phyloP scores from a whole-genome alignment of 805 yeast species.

The Vanderwaltozyma yarrowii region DNA sequence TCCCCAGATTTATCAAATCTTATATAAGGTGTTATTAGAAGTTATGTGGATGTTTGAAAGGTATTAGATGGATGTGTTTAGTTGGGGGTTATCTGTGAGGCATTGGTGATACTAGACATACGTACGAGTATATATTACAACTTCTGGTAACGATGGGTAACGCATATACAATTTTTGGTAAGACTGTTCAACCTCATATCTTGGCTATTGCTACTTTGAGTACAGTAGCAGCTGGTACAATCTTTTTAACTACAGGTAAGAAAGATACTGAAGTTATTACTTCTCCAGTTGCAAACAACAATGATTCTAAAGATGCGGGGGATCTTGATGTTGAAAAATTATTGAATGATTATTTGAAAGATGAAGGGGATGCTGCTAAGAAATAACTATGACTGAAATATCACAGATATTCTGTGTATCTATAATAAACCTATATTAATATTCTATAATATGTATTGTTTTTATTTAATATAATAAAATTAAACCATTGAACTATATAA shows the following conservation, averaged over 20 bases:
- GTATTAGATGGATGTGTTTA: too few relatives aligned
- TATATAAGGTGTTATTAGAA: too few relatives aligned
- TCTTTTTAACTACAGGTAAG: not conserved
- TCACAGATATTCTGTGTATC: too few relatives aligned
- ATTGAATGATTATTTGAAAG: conserved; percentile 18
- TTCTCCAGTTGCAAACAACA: too few relatives aligned
- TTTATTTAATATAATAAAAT: too few relatives aligned
- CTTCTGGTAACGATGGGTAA: conserved; percentile 16
- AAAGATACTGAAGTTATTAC: too few relatives aligned
- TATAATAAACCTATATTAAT: not conserved
- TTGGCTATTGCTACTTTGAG: conserved; percentile 63
- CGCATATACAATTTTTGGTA: conserved; percentile 78
- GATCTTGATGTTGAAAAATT: conserved; percentile 22
- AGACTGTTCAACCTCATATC: conserved; percentile 71
- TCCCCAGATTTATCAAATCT: too few relatives aligned
- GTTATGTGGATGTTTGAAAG: too few relatives aligned
- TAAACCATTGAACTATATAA: too few relatives aligned
- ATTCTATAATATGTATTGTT: not conserved
- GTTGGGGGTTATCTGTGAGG: too few relatives aligned
- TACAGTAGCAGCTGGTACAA: conserved; percentile 15
- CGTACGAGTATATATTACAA: too few relatives aligned
- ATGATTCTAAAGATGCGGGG: not conserved
- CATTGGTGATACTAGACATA: too few relatives aligned
- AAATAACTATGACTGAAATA: not conserved
- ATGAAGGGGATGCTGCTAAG: conserved; percentile 3